phyloP scores from a whole-genome alignment of 2,329 filamentous ascomycete genomes.

The Ilyonectria mors-panacis region DNA sequence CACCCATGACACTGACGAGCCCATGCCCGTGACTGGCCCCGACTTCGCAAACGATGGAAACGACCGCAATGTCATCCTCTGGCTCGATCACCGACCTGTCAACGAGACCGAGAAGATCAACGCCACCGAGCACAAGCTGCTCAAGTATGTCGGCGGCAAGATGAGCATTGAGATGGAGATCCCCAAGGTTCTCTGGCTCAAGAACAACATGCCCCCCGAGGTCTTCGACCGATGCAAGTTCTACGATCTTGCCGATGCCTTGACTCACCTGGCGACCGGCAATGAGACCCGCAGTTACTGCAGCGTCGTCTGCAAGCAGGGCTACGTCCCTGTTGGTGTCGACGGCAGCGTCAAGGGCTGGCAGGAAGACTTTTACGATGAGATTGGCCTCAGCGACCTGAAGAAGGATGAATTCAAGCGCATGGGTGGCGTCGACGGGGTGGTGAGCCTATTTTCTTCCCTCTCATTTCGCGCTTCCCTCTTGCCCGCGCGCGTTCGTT shows the following conservation, averaged over 20 bases:
- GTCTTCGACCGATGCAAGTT: conserved; percentile 96
- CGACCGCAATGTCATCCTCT: conserved; percentile 95
- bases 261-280: conserved; percentile 95
- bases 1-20: conserved; percentile 88
- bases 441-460: conserved; percentile 75
- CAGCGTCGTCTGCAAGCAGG: conserved; percentile 97
- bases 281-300: conserved; percentile 94
- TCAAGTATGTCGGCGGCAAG: conserved; percentile 95
- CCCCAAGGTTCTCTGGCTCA: conserved; percentile 97
- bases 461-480: conserved; percentile 25
- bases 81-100: conserved; percentile 95
- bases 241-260: conserved; percentile 92
- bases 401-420: conserved; percentile 90
- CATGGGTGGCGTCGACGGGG: conserved; percentile 93
- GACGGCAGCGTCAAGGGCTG: conserved; percentile 98
- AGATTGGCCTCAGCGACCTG: conserved; percentile 89
- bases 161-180: conserved; percentile 99
- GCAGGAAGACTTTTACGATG: conserved; percentile 93
- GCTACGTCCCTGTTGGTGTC: conserved; percentile 95
- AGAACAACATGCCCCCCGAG: conserved; percentile 96
- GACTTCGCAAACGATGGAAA: conserved; percentile 82
- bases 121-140: conserved; percentile 88
- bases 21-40: conserved; percentile 90
- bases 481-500: neutral
- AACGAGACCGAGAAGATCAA: conserved; percentile 96